Evolutionary conservation across 495 filamentous ascomycete species (phyloP).

Genomic region (Penicillium maclennaniae): DNA sequence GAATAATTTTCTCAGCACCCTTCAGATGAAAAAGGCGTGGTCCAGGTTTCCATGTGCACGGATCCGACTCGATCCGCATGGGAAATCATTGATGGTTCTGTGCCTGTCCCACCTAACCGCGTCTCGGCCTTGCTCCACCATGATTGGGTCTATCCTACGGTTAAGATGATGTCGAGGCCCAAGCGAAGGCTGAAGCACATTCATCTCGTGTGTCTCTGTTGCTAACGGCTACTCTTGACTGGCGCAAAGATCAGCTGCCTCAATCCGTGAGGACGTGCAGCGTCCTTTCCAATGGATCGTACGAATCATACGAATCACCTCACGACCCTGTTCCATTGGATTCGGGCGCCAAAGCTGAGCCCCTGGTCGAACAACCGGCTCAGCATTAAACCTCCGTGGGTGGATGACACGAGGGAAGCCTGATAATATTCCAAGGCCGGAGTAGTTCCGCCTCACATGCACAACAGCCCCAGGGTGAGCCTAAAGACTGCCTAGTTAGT

Average conservation of each 20-base stretch:
- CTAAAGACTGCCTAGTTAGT: not conserved
- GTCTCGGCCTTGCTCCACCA: slow-evolving; percentile 19
- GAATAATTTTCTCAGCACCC: not conserved
- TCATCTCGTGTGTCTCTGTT: not conserved
- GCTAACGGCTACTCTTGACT: not conserved
- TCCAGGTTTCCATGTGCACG: slow-evolving; percentile 18
- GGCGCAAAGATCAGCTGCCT: slow-evolving; percentile 9
- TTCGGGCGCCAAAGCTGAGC: not conserved
- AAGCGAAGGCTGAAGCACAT: not conserved
- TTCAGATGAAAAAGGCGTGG: slow-evolving; percentile 4
- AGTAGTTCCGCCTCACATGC: not conserved
- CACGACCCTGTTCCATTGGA: not conserved
- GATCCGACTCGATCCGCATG: slow-evolving; percentile 32
- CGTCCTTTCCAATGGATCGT: slow-evolving; percentile 3
- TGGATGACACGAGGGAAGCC: not conserved
- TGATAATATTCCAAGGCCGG: not conserved
- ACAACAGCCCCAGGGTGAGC: not conserved
- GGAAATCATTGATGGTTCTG: slow-evolving; percentile 25
- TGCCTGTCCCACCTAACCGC: slow-evolving; percentile 30
- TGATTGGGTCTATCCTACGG: slow-evolving; percentile 11
- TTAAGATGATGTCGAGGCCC: not conserved
- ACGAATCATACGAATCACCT: not conserved
- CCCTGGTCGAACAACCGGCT: not conserved
- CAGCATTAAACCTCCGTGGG: not conserved
- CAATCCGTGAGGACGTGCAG: slow-evolving; percentile 1